Base-by-base conservation (phyloP, 345 rosid species). In the Mallotus nudiflorus region DNA sequence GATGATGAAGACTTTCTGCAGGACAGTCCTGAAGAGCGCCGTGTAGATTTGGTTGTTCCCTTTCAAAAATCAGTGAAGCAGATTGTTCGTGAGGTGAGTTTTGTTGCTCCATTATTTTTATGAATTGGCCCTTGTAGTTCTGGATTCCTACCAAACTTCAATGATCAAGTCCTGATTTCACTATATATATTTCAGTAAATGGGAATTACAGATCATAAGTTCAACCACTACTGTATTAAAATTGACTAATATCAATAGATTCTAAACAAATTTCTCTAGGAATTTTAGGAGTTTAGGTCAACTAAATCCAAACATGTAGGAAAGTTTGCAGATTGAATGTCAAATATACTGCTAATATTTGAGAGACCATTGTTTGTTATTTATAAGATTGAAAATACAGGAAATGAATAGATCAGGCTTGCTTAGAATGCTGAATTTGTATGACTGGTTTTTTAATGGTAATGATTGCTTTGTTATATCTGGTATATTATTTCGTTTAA, bases 31-130 rank as follows among this genome's bases (percentile, higher is more conserved):
- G 92, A 84, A 71, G 83, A 82, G 27, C 83, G 35, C 22, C 86
- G 12, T 27, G 54, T 80, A 13, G 98, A 92, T 81, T 75, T 91
- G 71, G 90, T 88, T 70, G 87, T 83, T 73, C 99, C 98, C 68
- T 89, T 96, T 48, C 82, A 91, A 78, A 89, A 88, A 65, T 96
- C 98, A 5, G 87, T 84, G 68, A 96, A 92, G 77, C 98, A 92
- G 77, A 91, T 96, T 53, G 74, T 82, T 46, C 94, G 95, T 24
- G 98, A 96, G 97, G 99, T 92, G 54, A 70, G 83, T 71, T 49
- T 27, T 60, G 11, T 53, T 45, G 9, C 31, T 49, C 52, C 39
- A 35, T 42, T 1, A 33, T 5, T 45, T n/a, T 65, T 27, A 25
- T 35, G 31, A 14, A 20, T 16, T n/a, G 53, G n/a, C 6, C 29